Conservation (phyloP, 2,329 filamentous ascomycete species). For the Samsoniella hepiali region DNA sequence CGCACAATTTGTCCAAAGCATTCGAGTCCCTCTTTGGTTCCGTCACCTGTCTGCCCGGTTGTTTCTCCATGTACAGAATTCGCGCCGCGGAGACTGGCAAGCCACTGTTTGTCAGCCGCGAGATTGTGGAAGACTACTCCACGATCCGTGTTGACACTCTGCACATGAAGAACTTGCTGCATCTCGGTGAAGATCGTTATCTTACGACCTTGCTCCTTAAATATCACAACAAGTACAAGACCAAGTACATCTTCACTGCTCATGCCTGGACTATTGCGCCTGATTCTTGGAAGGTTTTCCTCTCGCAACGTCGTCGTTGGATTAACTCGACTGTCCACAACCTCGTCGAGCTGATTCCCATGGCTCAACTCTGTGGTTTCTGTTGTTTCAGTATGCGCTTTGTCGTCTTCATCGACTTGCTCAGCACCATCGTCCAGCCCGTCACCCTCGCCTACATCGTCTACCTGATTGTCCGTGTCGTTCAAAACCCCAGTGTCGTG, state of each 20-base stretch:
- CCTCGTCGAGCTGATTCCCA: conserved; percentile 87
- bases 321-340: conserved; percentile 99
- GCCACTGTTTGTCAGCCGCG: conserved; percentile 90
- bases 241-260: conserved; percentile 89
- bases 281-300: conserved; percentile 89
- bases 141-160: conserved; percentile 96
- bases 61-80: conserved; percentile 99
- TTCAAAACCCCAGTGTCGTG: conserved; percentile 59
- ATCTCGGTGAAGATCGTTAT: conserved; percentile 96
- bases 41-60: conserved; percentile 95
- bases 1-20: conserved; percentile 92
- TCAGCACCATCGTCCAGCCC: conserved; percentile 89
- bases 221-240: conserved; percentile 91
- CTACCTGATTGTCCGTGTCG: conserved; percentile 79
- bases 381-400: conserved; percentile 99
- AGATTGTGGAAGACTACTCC: conserved; percentile 82
- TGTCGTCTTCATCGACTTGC: conserved; percentile 87
- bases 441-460: conserved; percentile 86
- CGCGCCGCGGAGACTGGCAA: conserved; percentile 92
- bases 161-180: conserved; percentile 97
- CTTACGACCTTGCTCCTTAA: conserved; percentile 92
- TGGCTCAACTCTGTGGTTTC: conserved; percentile 95
- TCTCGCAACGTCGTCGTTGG: conserved; percentile 98
- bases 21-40: conserved; percentile 97
- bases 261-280: conserved; percentile 97